Evolutionary conservation across 352 stramenopile genomes (phyloP).

Genomic region (Peronosclerospora sorghi): DNA sequence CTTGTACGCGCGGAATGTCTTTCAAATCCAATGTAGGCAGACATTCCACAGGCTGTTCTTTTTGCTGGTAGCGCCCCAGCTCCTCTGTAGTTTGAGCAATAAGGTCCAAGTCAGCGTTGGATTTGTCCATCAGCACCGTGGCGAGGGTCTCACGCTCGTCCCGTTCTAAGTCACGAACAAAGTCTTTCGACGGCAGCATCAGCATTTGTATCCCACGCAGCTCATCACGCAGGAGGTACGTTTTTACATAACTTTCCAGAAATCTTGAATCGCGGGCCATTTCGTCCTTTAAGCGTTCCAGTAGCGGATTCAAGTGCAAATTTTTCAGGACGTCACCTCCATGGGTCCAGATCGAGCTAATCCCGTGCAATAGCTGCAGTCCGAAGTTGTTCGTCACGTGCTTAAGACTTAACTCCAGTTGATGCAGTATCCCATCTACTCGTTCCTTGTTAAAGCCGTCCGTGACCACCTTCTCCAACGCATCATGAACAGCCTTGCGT

Average conservation of each 20-base stretch:
- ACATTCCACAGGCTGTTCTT: constrained; percentile 55
- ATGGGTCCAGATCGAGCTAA: constrained; percentile 64
- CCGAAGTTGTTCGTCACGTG: constrained; percentile 79
- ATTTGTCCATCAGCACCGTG: constrained; percentile 26
- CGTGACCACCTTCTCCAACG: constrained; percentile 40
- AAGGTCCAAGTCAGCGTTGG: constrained; percentile 42
- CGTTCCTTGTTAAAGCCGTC: constrained; percentile 67
- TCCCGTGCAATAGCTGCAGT: constrained; percentile 60
- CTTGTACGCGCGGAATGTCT: constrained; percentile 46
- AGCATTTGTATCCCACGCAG: constrained; percentile 56
- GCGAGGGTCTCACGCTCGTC: constrained; percentile 39
- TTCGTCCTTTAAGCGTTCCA: constrained; percentile 43
- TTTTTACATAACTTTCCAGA: constrained; percentile 43
- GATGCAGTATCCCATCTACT: constrained; percentile 62
- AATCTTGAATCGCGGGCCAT: constrained; percentile 57
- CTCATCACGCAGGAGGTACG: constrained; percentile 38
- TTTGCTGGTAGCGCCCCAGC: constrained; percentile 54
- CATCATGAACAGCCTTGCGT: constrained; percentile 39
- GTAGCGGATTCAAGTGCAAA: constrained; percentile 56
- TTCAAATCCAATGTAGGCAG: constrained; percentile 59
- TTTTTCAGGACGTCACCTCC: constrained; percentile 51
- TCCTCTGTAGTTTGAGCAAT: constrained; percentile 34
- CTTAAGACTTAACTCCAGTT: constrained; percentile 77
- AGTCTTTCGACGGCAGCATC: constrained; percentile 58
- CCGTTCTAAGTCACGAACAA: constrained; percentile 46